Evolutionary conservation across 1,284 basidiomycete genomes (phyloP).

Genomic region (Lentinus polychrous): DNA sequence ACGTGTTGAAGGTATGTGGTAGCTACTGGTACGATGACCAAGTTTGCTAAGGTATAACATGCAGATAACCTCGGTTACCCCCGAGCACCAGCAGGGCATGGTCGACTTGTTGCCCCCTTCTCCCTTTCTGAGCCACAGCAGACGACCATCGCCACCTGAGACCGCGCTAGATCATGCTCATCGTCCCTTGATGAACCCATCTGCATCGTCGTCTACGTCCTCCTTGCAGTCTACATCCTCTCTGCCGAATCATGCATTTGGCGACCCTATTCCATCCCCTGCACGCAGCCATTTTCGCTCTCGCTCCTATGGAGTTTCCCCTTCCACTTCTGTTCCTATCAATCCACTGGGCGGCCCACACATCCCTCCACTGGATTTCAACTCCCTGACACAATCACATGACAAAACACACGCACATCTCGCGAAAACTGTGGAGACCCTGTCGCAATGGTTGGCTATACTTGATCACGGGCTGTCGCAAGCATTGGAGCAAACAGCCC

Average conservation of each 20-base stretch:
- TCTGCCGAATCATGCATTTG: conserved; percentile 18
- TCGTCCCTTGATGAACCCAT: conserved; percentile 19
- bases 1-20: conserved; percentile 57
- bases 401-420: conserved; percentile 70
- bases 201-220: conserved; percentile 22
- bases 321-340: conserved; percentile 9
- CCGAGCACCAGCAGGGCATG: conserved; percentile 63
- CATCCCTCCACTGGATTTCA: conserved; percentile 65
- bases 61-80: conserved; percentile 63
- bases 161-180: conserved; percentile 21
- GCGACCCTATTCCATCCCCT: conserved; percentile 7
- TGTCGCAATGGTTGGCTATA: conserved; percentile 75
- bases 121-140: conserved; percentile 49
- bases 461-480: conserved; percentile 67
- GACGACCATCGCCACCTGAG: conserved; percentile 27
- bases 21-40: background rate
- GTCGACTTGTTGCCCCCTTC: conserved; percentile 73
- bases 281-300: conserved; percentile 10
- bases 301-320: conserved; percentile 11
- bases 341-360: conserved; percentile 30
- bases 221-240: conserved; percentile 25
- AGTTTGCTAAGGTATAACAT: conserved; percentile 1
- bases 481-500: conserved; percentile 46
- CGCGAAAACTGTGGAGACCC: conserved; percentile 70
- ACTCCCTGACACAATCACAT: conserved; percentile 46